Evolutionary conservation across 2,329 filamentous ascomycete genomes (phyloP).

Genomic region (Penicillium expansum): DNA sequence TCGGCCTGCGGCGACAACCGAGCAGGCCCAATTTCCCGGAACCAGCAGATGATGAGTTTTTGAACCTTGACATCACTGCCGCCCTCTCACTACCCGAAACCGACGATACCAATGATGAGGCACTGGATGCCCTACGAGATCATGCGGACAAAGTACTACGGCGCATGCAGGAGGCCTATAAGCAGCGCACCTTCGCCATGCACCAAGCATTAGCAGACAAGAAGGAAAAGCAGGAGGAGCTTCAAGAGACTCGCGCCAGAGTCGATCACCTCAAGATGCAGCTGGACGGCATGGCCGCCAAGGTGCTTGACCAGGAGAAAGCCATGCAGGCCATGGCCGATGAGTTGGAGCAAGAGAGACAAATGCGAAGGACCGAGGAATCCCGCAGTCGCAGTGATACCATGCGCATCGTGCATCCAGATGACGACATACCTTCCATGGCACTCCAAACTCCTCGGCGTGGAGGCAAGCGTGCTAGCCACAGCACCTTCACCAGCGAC

Average conservation of each 20-base stretch:
- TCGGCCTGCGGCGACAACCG: conserved; percentile 37
- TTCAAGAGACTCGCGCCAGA: conserved; percentile 59
- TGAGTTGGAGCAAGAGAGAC: conserved; percentile 48
- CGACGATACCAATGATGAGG: conserved; percentile 50
- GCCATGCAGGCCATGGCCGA: conserved; percentile 53
- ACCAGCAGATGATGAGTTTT: conserved; percentile 52
- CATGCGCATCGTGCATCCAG: conserved; percentile 30
- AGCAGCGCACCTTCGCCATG: conserved; percentile 50
- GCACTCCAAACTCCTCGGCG: conserved; percentile 36
- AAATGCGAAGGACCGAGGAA: conserved; percentile 39
- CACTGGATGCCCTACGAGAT: conserved; percentile 56
- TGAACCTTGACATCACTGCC: conserved; percentile 54
- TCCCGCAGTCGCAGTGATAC: conserved; percentile 35
- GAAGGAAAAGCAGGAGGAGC: conserved; percentile 58
- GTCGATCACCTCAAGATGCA: conserved; percentile 59
- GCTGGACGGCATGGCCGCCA: conserved; percentile 58
- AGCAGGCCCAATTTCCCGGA: conserved; percentile 30
- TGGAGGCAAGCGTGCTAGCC: conserved; percentile 39
- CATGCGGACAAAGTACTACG: conserved; percentile 56
- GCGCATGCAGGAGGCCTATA: conserved; percentile 57
- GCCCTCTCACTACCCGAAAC: conserved; percentile 55
- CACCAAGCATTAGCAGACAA: conserved; percentile 54
- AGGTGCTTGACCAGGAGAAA: conserved; percentile 55
- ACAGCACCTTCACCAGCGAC: conserved; percentile 48
- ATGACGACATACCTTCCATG: conserved; percentile 35